These are phyloP conservation scores for Penicillium sp. DNA, from an alignment of 2,329 filamentous ascomycete genomes.

Conservation along the genomic window DNA sequence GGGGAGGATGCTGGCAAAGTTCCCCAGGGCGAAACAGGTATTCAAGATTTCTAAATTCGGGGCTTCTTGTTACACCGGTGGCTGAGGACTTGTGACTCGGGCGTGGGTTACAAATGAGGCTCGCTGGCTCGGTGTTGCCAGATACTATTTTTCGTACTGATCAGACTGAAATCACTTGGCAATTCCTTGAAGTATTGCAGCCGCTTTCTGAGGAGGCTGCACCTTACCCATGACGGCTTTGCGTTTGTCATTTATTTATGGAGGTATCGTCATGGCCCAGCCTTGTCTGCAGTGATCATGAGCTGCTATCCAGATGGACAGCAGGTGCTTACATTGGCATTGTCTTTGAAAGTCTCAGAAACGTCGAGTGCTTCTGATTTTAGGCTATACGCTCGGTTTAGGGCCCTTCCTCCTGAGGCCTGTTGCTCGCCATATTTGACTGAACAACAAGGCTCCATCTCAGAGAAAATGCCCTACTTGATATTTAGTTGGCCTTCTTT, in stretches of 20 bases:
- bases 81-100: no score
- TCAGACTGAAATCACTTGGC: background rate
- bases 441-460: background rate
- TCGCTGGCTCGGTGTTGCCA: background rate
- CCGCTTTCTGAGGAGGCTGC: no score
- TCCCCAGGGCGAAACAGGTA: constrained; percentile 62
- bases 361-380: no score
- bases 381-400: no score
- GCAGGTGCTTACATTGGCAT: background rate
- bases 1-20: constrained; percentile 29
- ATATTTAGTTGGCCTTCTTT: background rate
- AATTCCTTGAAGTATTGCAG: no score
- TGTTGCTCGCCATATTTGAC: background rate
- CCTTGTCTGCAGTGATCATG: background rate
- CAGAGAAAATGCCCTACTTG: background rate
- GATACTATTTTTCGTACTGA: background rate
- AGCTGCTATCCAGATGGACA: background rate
- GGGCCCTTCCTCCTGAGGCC: no score
- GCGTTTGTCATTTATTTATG: no score
- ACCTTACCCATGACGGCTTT: no score
- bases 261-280: no score
- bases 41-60: constrained; percentile 64
- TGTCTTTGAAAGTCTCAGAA: background rate
- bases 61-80: no score
- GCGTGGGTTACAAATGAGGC: background rate